phyloP scores from a whole-genome alignment of 352 stramenopile genomes.

The Phytopythium sindhum region DNA sequence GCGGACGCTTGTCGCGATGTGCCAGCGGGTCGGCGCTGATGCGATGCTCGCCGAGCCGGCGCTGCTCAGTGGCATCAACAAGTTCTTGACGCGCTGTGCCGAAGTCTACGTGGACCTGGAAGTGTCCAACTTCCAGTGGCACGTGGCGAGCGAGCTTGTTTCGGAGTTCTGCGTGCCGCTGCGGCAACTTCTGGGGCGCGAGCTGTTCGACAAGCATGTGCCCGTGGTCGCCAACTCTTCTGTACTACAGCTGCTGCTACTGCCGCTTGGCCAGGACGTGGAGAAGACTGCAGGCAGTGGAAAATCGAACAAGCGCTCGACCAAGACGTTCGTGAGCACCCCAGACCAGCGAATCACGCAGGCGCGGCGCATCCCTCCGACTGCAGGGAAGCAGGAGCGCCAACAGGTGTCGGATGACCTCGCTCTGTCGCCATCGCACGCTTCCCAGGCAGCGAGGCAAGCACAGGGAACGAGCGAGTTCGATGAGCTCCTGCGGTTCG shows the following conservation, averaged over 20 bases:
- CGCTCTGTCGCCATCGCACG: background rate
- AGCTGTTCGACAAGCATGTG: constrained; percentile 51
- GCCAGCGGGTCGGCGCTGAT: constrained; percentile 56
- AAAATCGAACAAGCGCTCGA: constrained; percentile 12
- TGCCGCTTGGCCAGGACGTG: constrained; percentile 33
- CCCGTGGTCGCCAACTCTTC: constrained; percentile 53
- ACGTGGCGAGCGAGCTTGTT: constrained; percentile 68
- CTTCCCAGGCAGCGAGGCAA: background rate
- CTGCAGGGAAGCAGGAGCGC: background rate
- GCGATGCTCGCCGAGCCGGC: constrained; percentile 28
- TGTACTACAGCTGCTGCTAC: constrained; percentile 59
- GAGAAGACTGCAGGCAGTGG: constrained; percentile 9
- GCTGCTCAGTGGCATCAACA: constrained; percentile 49
- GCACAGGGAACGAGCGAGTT: background rate
- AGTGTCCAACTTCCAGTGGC: constrained; percentile 78
- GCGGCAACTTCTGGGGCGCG: constrained; percentile 43
- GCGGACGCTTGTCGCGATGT: constrained; percentile 55
- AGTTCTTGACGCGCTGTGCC: constrained; percentile 62
- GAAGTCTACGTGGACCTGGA: constrained; percentile 71
- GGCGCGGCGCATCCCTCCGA: background rate
- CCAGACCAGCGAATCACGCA: constrained; percentile 26
- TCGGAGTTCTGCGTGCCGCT: constrained; percentile 64
- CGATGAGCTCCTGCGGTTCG: constrained; percentile 43
- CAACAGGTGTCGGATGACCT: constrained; percentile 1
- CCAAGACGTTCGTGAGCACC: constrained; percentile 22